A percentile compares a stretch with the other conserved stretches of the same genome.
These are phyloP conservation scores for Irpex lacteus DNA, from an alignment of 1,284 basidiomycete genomes.

Conservation along the genomic window DNA sequence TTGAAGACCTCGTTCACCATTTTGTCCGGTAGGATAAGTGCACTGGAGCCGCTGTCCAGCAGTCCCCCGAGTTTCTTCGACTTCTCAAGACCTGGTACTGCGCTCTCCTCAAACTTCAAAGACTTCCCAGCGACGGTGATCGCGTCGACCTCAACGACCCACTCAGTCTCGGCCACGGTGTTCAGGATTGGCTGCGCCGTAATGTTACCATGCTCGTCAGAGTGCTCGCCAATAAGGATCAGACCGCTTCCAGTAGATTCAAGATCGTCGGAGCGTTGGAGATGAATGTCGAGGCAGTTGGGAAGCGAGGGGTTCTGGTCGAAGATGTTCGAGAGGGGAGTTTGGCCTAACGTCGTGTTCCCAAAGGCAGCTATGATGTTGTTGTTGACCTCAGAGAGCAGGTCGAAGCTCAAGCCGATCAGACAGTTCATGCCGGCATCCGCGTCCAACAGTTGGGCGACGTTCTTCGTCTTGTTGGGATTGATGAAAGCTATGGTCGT, in stretches of 20 bases:
- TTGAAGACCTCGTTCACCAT: not conserved
- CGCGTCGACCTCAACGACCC: conserved; percentile 26
- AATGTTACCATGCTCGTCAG: conserved; percentile 18
- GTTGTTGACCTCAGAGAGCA: conserved; percentile 16
- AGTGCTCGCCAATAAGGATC: conserved; percentile 26
- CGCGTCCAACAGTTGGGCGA: not conserved
- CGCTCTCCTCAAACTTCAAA: conserved; percentile 20
- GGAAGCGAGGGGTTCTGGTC: conserved; percentile 19
- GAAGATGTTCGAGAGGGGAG: conserved; percentile 22
- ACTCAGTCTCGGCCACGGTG: conserved; percentile 40
- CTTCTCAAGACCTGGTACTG: not conserved
- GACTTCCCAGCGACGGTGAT: conserved; percentile 25
- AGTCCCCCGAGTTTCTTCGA: not conserved
- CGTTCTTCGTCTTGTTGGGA: conserved; percentile 10
- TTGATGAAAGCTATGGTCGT: conserved; percentile 24
- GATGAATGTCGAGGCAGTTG: conserved; percentile 25
- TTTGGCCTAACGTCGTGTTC: conserved; percentile 14
- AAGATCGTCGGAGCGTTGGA: conserved; percentile 23
- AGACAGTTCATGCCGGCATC: conserved; percentile 16
- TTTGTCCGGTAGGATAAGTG: not conserved
- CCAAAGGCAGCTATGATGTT: conserved; percentile 10
- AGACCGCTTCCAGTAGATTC: conserved; percentile 20
- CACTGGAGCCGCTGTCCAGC: not conserved
- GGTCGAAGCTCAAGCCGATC: conserved; percentile 23
- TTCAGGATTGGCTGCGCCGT: conserved; percentile 20